These are phyloP conservation scores for Rosa rugosa DNA, from an alignment of 306 rosid species.

Conservation along the genomic window DNA sequence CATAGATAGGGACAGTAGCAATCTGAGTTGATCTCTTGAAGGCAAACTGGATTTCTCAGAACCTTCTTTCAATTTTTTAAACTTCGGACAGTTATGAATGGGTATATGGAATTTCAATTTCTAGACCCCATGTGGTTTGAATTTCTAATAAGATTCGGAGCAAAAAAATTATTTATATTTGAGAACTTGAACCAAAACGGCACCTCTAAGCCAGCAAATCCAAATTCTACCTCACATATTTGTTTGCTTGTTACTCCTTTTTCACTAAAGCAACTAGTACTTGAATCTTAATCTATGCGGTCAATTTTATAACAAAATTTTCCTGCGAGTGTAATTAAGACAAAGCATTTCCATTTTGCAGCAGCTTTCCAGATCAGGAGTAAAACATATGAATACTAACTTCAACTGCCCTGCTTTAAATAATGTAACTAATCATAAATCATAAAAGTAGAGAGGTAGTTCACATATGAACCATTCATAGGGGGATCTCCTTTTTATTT, in stretches of 20 bases:
- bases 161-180: background rate
- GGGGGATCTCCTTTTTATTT: background rate
- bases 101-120: background rate
- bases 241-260: background rate
- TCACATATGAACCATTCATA: background rate
- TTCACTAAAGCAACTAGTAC: background rate
- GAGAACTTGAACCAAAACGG: background rate
- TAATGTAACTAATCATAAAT: background rate
- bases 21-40: background rate
- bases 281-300: background rate
- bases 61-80: background rate
- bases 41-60: background rate
- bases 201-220: background rate
- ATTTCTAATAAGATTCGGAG: background rate
- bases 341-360: background rate
- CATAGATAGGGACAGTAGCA: background rate
- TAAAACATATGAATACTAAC: background rate
- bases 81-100: background rate
- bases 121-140: background rate
- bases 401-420: background rate
- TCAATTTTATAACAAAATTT: background rate
- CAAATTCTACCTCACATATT: background rate
- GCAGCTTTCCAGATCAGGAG: background rate
- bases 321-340: background rate
- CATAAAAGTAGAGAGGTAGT: background rate